A percentile compares a stretch with the other conserved stretches of the same genome.
Evolutionary conservation across 2,329 filamentous ascomycete species (phyloP).

Genomic region (Colletotrichum spinosum): DNA sequence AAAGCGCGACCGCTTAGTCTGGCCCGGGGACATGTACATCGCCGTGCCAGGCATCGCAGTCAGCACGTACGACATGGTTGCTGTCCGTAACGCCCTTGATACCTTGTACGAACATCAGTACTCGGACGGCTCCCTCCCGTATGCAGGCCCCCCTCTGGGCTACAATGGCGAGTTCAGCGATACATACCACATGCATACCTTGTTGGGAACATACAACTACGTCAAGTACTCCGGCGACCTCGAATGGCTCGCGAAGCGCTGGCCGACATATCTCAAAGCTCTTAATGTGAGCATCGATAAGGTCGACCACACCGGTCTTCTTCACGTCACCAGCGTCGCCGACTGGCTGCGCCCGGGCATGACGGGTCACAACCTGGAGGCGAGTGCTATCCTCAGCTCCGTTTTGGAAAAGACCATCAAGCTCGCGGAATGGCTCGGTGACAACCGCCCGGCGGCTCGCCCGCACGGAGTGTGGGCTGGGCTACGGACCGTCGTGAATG

Average conservation of each 20-base stretch:
- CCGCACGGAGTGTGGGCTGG: constrained; percentile 37
- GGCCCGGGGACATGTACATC: constrained; percentile 69
- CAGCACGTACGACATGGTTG: constrained; percentile 44
- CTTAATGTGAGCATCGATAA: constrained; percentile 48
- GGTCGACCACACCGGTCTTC: constrained; percentile 52
- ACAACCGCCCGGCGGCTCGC: constrained; percentile 39
- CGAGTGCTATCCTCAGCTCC: constrained; percentile 64
- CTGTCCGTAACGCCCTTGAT: constrained; percentile 59
- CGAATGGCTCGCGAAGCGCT: constrained; percentile 54
- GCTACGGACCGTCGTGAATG: constrained; percentile 35
- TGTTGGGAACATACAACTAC: constrained; percentile 63
- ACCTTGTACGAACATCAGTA: constrained; percentile 53
- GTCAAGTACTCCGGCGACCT: constrained; percentile 59
- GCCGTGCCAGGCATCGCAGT: constrained; percentile 36
- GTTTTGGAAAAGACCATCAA: constrained; percentile 60
- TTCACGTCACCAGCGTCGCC: constrained; percentile 60
- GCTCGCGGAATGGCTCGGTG: constrained; percentile 58
- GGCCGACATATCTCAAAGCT: constrained; percentile 56
- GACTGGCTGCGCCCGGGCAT: constrained; percentile 66
- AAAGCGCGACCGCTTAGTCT: constrained; percentile 66
- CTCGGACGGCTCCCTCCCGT: constrained; percentile 59
- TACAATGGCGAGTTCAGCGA: constrained; percentile 53
- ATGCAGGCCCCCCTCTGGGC: constrained; percentile 58
- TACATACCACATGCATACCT: constrained; percentile 69
- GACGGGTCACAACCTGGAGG: constrained; percentile 63